Evolutionary conservation across 176 grass and related monocot genomes (phyloP).

Genomic region (Phoenix dactylifera): DNA sequence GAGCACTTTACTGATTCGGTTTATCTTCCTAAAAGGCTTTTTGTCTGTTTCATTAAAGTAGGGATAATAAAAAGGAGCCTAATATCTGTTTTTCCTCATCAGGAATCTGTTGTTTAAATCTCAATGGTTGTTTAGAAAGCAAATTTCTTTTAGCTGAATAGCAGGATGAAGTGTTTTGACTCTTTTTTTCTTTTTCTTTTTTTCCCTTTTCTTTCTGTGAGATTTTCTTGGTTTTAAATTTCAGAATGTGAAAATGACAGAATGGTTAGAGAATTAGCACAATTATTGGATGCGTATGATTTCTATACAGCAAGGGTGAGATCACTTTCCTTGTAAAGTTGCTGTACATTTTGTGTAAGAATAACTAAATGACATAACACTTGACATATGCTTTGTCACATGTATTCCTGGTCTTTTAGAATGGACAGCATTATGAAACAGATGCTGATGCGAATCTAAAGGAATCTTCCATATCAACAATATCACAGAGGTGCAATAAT

Average conservation of each 20-base stretch:
- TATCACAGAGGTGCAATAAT: conserved; percentile 57
- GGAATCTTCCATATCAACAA: conserved; percentile 32
- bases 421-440: conserved; percentile 18
- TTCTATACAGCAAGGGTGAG: conserved; percentile 47
- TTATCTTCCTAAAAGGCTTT: too few species aligned
- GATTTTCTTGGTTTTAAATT: conserved; percentile 9
- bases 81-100: too few species aligned
- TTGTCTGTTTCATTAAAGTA: too few species aligned
- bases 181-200: neutral
- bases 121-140: too few species aligned
- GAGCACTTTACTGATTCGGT: too few species aligned
- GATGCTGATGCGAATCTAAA: conserved; percentile 24
- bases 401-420: conserved; percentile 21
- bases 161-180: too few species aligned
- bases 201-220: neutral
- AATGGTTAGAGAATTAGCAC: conserved; percentile 60
- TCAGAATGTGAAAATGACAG: conserved; percentile 35
- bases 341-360: too few species aligned
- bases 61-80: too few species aligned
- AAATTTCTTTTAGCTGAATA: too few species aligned
- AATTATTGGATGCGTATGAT: conserved; percentile 67
- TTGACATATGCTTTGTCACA: too few species aligned
- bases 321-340: conserved; percentile 8
- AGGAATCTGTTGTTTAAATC: too few species aligned
- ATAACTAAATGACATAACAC: too few species aligned